Conservation (phyloP, 2,329 filamentous ascomycete genomes). For the Ascochyta lentis region DNA sequence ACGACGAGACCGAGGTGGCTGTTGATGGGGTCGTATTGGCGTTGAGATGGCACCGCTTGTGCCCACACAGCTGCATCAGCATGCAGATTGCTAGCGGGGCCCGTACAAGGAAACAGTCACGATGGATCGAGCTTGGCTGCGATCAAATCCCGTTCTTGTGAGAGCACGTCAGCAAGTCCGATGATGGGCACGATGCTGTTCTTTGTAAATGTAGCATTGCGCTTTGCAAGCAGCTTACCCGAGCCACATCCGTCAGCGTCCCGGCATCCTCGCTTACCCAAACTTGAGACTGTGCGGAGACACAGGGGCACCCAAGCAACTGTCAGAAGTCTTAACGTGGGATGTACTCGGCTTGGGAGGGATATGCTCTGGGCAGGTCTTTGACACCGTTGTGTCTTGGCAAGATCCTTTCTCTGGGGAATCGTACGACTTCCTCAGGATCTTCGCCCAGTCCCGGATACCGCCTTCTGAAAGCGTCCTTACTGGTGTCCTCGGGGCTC, state of each 20-base stretch:
- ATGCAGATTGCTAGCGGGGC: slow-evolving; percentile 3
- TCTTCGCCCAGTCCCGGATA: slow-evolving; percentile 10
- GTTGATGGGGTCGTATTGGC: not conserved
- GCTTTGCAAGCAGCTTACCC: slow-evolving; percentile 8
- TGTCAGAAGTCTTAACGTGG: slow-evolving; percentile 19
- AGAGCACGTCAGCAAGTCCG: slow-evolving; percentile 3
- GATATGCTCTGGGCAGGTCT: slow-evolving; percentile 6
- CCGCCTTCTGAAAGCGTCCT: slow-evolving; percentile 19
- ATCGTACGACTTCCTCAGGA: slow-evolving; percentile 8
- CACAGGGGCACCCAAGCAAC: slow-evolving; percentile 18
- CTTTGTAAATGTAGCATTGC: not conserved
- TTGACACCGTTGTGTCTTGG: slow-evolving; percentile 19
- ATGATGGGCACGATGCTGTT: not conserved
- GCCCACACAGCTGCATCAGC: slow-evolving; percentile 8
- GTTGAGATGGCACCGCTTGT: not conserved
- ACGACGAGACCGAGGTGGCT: slow-evolving; percentile 1
- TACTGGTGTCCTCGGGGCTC: slow-evolving; percentile 12
- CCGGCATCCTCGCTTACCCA: slow-evolving; percentile 3
- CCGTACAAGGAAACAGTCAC: not conserved
- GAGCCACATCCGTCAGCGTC: slow-evolving; percentile 1
- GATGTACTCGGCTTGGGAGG: slow-evolving; percentile 1
- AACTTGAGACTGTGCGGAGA: slow-evolving; percentile 4
- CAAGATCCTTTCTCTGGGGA: slow-evolving; percentile 18
- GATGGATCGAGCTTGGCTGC: not conserved
- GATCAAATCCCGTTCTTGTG: not conserved